Percentiles rank a stretch among this genome's conserved stretches.
Conservation (phyloP, 169 alveolate species). For the Eimeria praecox region DNA sequence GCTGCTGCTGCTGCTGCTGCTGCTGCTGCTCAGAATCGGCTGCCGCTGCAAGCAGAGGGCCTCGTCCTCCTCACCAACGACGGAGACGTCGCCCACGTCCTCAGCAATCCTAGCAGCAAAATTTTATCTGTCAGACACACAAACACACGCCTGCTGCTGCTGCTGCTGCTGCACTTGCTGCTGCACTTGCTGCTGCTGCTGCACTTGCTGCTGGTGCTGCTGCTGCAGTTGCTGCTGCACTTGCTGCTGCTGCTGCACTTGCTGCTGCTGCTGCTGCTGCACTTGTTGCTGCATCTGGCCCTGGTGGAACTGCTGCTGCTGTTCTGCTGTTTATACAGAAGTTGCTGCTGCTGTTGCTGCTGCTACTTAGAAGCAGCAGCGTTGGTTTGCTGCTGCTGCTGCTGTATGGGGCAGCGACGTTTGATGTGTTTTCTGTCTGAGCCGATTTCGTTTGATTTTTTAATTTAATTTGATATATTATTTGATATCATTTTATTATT, state of each 20-base stretch:
- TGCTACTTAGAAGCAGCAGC: background rate
- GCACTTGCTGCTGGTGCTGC: background rate
- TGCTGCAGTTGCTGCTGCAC: background rate
- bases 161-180: too few relatives aligned
- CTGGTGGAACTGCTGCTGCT: background rate
- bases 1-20: conserved; percentile 17
- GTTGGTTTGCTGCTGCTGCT: conserved; percentile 7
- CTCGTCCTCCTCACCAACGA: conserved; percentile 79
- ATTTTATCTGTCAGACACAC: conserved; percentile 66
- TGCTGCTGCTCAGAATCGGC: conserved; percentile 30
- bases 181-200: too few relatives aligned
- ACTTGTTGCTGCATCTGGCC: background rate
- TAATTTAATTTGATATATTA: background rate
- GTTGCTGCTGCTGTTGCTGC: background rate
- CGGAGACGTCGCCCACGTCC: conserved; percentile 76
- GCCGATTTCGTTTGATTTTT: background rate
- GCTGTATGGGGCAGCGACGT: too few relatives aligned
- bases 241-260: background rate
- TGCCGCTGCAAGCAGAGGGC: conserved; percentile 76
- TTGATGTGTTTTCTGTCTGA: too few relatives aligned
- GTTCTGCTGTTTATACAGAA: background rate
- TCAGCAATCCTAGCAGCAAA: conserved; percentile 60
- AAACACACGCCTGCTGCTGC: too few relatives aligned
- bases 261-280: background rate
- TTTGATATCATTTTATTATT: background rate